phyloP scores from a whole-genome alignment of 2,329 filamentous ascomycete genomes.

The Aurifilum marmelostoma region DNA sequence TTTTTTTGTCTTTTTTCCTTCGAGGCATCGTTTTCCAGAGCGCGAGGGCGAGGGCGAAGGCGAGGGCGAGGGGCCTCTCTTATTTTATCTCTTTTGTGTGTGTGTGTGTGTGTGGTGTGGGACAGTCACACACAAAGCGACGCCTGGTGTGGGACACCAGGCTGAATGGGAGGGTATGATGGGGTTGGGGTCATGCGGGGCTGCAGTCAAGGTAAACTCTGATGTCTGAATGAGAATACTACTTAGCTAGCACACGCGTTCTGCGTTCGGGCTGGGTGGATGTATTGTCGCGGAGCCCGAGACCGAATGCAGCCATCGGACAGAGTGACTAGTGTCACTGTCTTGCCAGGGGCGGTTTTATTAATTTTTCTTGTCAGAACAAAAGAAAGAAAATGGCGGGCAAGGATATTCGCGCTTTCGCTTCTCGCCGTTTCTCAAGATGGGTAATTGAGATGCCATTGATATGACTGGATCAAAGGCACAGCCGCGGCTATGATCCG shows the following conservation, averaged over 20 bases:
- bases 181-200: background rate
- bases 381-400: background rate
- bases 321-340: background rate
- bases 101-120: background rate
- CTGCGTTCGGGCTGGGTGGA: background rate
- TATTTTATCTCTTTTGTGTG: background rate
- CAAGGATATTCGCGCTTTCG: conserved; percentile 9
- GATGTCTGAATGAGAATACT: background rate
- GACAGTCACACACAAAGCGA: background rate
- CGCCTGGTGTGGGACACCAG: too few relatives aligned
- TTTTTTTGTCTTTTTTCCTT: too few relatives aligned
- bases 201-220: background rate
- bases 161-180: conserved; percentile 1
- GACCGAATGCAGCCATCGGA: background rate
- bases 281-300: background rate
- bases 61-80: conserved; percentile 1
- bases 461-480: background rate
- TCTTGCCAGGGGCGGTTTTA: background rate
- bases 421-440: conserved; percentile 15
- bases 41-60: background rate
- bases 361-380: background rate
- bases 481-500: background rate
- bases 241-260: background rate
- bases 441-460: background rate
- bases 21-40: background rate